Evolutionary conservation across 2,329 filamentous ascomycete genomes (phyloP), one percentile per base, ranked within the genome.

Genomic region (Blastomyces parvus): DNA sequence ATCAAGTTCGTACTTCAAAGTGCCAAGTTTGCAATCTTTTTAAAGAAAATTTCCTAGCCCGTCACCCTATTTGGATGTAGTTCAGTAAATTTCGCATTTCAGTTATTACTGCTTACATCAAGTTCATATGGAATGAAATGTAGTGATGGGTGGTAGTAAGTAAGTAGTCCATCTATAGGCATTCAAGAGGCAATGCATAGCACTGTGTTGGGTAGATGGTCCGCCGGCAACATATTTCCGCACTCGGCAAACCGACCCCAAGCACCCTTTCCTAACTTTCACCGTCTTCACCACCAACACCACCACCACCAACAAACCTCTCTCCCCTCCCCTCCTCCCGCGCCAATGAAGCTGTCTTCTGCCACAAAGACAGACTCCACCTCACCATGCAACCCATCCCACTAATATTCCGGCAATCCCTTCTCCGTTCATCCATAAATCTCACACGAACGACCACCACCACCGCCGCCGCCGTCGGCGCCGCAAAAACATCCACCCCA

Each of bases 351-450:
- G 62, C 62, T 58, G 56, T 58, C 56, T 59, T 60, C 62, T 61
- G 62, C 63, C 22, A 36, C 60, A 61, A 58, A 61, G 30, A 59
- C 61, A 44, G 25, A 30, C 36, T 53, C 50, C 57, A 56, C 52
- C n/a, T 52, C 60, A 61, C 40, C 38, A 78, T 78, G 76, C 75
- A 77, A 67, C 69, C 75, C 60, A 70, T 77, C 70, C 74, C 73
- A 71, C 71, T 74, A 66, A 69, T 77, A 67, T 65, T 77, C 60
- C 68, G 74, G 70, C 75, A 77, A 69, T 73, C 74, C 60, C 65
- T 77, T 33, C 71, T 71, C 61, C 70, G 71, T 22, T 70, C 69
- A 33, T 59, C 70, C 42, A 68, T 65, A 36, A 48, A 58, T 25
- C 40, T 73, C 40, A 65, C 70, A 62, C 68, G 69, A 63, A 62